Percentiles rank a stretch among this genome's conserved stretches.
phyloP scores from a whole-genome alignment of 108 stramenopile genomes.

The Skeletonema tropicum region DNA sequence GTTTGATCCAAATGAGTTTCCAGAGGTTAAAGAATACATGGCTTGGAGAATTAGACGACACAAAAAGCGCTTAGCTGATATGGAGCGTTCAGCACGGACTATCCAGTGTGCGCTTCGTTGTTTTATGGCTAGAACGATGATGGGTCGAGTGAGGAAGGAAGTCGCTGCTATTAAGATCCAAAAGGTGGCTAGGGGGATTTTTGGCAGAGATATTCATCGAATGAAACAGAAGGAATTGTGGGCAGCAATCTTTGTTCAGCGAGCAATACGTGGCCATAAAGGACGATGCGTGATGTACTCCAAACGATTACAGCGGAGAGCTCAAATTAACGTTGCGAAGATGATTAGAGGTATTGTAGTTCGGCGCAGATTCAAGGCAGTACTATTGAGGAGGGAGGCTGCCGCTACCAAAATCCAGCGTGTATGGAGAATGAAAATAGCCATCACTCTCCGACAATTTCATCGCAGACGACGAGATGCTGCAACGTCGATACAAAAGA shows the following conservation, averaged over 20 bases:
- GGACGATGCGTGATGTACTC: constrained; percentile 48
- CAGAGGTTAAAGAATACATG: constrained; percentile 91
- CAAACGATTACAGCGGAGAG: constrained; percentile 38
- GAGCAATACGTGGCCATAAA: constrained; percentile 70
- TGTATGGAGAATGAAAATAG: constrained; percentile 57
- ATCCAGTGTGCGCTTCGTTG: constrained; percentile 72
- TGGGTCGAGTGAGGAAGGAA: constrained; percentile 56
- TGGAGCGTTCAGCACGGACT: constrained; percentile 63
- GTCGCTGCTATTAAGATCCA: constrained; percentile 73
- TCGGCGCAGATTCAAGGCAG: constrained; percentile 43
- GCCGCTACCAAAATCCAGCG: constrained; percentile 62
- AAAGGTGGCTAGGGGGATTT: constrained; percentile 62
- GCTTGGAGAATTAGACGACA: constrained; percentile 83
- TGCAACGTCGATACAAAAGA: constrained; percentile 64
- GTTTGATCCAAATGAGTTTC: constrained; percentile 62
- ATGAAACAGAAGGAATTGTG: constrained; percentile 66
- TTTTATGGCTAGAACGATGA: constrained; percentile 71
- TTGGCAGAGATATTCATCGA: constrained; percentile 62
- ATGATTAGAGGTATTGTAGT: constrained; percentile 64
- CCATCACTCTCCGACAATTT: constrained; percentile 42
- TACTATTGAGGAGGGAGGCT: constrained; percentile 46
- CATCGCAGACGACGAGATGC: constrained; percentile 48
- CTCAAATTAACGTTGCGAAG: constrained; percentile 51
- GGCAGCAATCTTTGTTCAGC: constrained; percentile 84
- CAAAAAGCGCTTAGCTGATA: constrained; percentile 66